Percentiles rank a stretch among this genome's conserved stretches.
phyloP scores from a whole-genome alignment of 176 grass and related monocot species.

The Poa pratensis region DNA sequence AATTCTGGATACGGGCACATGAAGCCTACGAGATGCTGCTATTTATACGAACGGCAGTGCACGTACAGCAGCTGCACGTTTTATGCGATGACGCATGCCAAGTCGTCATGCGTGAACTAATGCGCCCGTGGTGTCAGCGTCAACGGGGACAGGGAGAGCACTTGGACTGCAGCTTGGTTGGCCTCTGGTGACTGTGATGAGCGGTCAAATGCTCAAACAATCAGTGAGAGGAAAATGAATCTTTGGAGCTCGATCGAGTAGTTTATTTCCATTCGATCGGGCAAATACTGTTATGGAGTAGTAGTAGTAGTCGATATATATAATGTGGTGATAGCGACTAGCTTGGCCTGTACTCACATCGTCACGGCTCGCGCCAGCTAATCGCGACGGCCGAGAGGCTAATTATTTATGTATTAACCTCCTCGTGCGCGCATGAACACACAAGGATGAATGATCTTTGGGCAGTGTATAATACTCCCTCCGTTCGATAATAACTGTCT shows the following conservation, averaged over 20 bases:
- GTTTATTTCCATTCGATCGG: background rate
- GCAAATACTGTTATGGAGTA: background rate
- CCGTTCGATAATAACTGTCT: too few relatives aligned
- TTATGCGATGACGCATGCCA: slow-evolving; percentile 31
- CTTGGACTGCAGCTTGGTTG: background rate
- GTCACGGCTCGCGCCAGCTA: background rate
- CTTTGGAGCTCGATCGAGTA: background rate
- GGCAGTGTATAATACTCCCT: too few relatives aligned
- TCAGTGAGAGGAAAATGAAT: background rate
- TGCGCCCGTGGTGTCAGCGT: background rate
- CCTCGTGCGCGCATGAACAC: background rate
- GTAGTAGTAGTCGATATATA: background rate
- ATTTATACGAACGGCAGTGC: slow-evolving; percentile 19
- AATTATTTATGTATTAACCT: background rate
- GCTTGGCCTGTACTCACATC: background rate
- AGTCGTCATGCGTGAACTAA: slow-evolving; percentile 33
- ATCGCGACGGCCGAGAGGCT: background rate
- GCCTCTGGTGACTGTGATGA: background rate
- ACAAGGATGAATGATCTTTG: background rate
- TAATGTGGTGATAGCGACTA: background rate
- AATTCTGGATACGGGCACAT: background rate
- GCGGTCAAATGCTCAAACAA: background rate
- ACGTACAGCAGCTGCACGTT: background rate
- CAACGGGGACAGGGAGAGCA: slow-evolving; percentile 13
- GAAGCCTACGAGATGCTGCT: background rate